Evolutionary conservation across 306 rosid genomes (phyloP).

Genomic region (Prunus mongolica): DNA sequence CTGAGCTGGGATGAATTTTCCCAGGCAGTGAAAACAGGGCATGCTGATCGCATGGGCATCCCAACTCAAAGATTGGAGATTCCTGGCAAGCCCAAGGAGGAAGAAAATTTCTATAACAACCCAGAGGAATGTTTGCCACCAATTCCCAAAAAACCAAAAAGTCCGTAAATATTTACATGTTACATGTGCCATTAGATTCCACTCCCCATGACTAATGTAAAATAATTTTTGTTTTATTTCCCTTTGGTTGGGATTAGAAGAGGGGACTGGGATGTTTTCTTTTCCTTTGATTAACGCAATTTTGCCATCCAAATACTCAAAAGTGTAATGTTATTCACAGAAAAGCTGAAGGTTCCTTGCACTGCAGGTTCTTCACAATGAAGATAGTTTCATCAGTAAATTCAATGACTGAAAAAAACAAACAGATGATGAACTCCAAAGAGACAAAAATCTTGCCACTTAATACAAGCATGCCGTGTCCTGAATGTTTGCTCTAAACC

Average conservation of each 20-base stretch:
- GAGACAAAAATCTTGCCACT: background rate
- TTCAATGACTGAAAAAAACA: background rate
- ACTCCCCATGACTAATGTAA: background rate
- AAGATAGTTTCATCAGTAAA: background rate
- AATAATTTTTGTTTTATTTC: background rate
- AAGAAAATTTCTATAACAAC: slow-evolving; percentile 42
- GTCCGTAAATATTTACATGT: background rate
- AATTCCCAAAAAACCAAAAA: background rate
- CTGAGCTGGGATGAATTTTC: slow-evolving; percentile 45
- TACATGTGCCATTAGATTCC: background rate
- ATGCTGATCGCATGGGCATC: slow-evolving; percentile 31
- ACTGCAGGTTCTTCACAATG: too few relatives aligned
- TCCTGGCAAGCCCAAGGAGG: slow-evolving; percentile 37
- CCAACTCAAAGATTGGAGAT: slow-evolving; percentile 28
- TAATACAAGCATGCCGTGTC: background rate
- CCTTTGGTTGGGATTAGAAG: background rate
- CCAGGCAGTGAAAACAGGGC: slow-evolving; percentile 34
- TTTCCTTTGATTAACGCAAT: background rate
- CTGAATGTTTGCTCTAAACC: background rate
- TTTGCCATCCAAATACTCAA: background rate
- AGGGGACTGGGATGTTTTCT: background rate
- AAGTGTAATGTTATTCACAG: too few relatives aligned
- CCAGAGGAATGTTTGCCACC: slow-evolving; percentile 45
- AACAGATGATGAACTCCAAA: background rate
- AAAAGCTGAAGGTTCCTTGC: too few relatives aligned